Evolutionary conservation across 768 basidiomycete genomes (phyloP).

Genomic region (Amyloporia xantha): DNA sequence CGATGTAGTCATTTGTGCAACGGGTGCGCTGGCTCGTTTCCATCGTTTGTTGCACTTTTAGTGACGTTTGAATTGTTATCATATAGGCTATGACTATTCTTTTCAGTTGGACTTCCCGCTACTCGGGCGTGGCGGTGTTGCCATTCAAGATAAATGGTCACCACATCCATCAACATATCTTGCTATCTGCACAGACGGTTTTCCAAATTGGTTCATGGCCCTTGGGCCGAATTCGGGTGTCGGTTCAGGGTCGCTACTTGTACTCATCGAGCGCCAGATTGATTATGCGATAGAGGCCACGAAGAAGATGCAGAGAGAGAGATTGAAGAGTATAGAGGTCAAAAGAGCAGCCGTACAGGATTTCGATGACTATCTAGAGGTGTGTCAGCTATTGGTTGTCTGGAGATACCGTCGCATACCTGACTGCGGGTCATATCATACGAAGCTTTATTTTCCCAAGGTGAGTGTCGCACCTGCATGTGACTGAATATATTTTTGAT

Average conservation of each 20-base stretch:
- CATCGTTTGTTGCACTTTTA: background rate
- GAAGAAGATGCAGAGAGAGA: constrained; percentile 56
- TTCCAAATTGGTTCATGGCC: constrained; percentile 62
- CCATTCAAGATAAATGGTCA: constrained; percentile 46
- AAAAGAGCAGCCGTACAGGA: constrained; percentile 54
- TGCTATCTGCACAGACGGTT: constrained; percentile 50
- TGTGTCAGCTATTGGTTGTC: constrained; percentile 20
- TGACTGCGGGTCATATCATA: no score
- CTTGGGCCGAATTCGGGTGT: constrained; percentile 53
- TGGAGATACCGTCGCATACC: no score
- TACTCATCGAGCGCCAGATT: constrained; percentile 49
- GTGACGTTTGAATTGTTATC: background rate
- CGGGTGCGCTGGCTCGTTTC: no score
- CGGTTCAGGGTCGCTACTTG: constrained; percentile 48
- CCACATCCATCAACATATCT: constrained; percentile 56
- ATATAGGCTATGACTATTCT: constrained; percentile 47
- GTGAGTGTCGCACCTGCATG: constrained; percentile 19
- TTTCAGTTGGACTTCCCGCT: constrained; percentile 44
- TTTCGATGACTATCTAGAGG: constrained; percentile 55
- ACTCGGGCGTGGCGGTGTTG: constrained; percentile 45
- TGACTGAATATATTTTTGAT: no score
- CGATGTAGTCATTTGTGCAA: constrained; percentile 59
- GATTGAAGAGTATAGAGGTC: constrained; percentile 54
- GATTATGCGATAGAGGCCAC: constrained; percentile 51
- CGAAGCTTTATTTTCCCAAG: constrained; percentile 41